Evolutionary conservation across 2,329 filamentous ascomycete genomes (phyloP).

Genomic region (Dactylellina leptospora): DNA sequence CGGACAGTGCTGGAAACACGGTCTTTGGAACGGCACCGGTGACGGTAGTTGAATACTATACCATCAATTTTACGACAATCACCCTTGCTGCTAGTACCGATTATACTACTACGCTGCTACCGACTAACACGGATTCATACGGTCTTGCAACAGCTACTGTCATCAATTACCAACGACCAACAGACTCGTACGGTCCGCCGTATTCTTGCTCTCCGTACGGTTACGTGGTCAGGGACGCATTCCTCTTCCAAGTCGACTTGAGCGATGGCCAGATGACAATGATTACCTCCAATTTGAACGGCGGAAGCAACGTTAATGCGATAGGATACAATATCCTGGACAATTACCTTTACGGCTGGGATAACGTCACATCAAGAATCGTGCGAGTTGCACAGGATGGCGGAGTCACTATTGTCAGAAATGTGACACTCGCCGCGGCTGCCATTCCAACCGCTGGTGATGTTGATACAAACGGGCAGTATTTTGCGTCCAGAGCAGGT

Average conservation of each 20-base stretch:
- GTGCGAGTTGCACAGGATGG: background rate
- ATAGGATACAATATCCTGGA: background rate
- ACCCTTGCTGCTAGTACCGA: background rate
- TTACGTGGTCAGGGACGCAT: background rate
- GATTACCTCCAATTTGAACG: background rate
- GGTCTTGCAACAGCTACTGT: background rate
- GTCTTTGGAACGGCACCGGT: background rate
- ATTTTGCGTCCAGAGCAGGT: background rate
- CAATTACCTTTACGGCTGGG: background rate
- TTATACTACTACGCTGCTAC: background rate
- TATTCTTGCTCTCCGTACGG: background rate
- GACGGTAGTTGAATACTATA: background rate
- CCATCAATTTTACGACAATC: background rate
- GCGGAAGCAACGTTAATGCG: background rate
- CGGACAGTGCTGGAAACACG: no score
- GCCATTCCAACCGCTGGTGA: background rate
- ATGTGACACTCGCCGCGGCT: background rate
- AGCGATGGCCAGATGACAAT: background rate
- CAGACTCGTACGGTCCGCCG: background rate
- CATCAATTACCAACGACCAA: background rate
- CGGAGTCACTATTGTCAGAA: background rate
- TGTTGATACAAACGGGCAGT: slow-evolving; percentile 3
- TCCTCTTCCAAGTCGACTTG: background rate
- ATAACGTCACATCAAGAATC: background rate
- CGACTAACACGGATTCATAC: background rate